Conservation (phyloP, 1,139 yeast species). For the Suhomyces taliae region DNA sequence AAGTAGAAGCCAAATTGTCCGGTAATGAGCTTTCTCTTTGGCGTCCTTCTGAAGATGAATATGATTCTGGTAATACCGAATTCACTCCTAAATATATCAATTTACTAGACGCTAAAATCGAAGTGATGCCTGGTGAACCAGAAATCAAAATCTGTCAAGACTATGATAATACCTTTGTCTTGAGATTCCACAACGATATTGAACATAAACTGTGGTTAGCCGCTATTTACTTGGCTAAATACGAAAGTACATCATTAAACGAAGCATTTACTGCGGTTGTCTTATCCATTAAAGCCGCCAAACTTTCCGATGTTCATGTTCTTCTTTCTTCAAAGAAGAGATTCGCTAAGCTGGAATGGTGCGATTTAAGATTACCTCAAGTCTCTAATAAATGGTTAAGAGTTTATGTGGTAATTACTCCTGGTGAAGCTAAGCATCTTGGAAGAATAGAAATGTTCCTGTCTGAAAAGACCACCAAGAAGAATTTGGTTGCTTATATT, state of each 20-base stretch:
- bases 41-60: conserved; percentile 34
- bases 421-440: conserved; percentile 36
- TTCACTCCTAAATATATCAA: conserved; percentile 49
- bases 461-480: conserved; percentile 41
- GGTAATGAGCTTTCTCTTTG: conserved; percentile 56
- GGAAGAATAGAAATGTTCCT: conserved; percentile 55
- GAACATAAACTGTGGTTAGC: conserved; percentile 48
- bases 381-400: conserved; percentile 56
- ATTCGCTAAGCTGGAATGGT: conserved; percentile 53
- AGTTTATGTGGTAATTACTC: conserved; percentile 47
- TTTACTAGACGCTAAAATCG: conserved; percentile 45
- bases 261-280: conserved; percentile 60
- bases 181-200: conserved; percentile 31
- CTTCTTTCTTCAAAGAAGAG: conserved; percentile 49
- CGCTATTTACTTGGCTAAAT: conserved; percentile 47
- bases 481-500: conserved; percentile 47
- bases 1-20: conserved; percentile 46
- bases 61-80: conserved; percentile 31
- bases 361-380: conserved; percentile 56
- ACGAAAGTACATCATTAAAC: conserved; percentile 51
- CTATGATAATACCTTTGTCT: conserved; percentile 30
- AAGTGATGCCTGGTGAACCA: conserved; percentile 17
- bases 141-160: conserved; percentile 42
- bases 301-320: conserved; percentile 54
- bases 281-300: conserved; percentile 53